A percentile compares a stretch with the other conserved stretches of the same genome.
Evolutionary conservation across 495 filamentous ascomycete genomes (phyloP).

Genomic region (Evernia prunastri): DNA sequence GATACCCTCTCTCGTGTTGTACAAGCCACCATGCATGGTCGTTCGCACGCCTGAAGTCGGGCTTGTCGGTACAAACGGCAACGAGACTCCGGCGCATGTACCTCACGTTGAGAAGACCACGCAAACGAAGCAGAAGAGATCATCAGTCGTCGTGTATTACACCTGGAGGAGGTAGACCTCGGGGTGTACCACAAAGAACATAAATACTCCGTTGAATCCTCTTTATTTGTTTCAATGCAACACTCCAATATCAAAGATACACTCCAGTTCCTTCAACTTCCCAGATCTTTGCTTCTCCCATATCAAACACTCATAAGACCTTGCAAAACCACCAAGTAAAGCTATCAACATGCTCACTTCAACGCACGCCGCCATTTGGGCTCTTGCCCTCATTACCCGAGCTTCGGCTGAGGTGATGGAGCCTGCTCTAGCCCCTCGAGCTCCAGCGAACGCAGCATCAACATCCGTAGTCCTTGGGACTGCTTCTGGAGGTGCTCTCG

Average conservation of each 20-base stretch:
- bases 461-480: slow-evolving; percentile 10
- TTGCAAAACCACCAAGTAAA: neutral
- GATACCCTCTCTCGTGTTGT: no score
- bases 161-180: neutral
- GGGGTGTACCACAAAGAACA: neutral
- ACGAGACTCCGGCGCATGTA: no score
- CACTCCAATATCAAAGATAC: no score
- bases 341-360: neutral
- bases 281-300: neutral
- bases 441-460: neutral
- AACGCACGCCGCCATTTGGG: neutral
- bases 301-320: no score
- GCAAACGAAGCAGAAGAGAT: no score
- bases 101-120: no score
- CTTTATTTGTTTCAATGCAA: neutral
- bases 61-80: no score
- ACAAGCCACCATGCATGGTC: no score
- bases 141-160: no score
- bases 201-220: no score
- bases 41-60: no score
- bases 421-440: neutral
- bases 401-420: neutral
- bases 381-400: neutral
- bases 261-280: no score
- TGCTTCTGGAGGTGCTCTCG: slow-evolving; percentile 11